phyloP scores from a whole-genome alignment of 352 stramenopile genomes.

The Globisporangium emineosum region DNA sequence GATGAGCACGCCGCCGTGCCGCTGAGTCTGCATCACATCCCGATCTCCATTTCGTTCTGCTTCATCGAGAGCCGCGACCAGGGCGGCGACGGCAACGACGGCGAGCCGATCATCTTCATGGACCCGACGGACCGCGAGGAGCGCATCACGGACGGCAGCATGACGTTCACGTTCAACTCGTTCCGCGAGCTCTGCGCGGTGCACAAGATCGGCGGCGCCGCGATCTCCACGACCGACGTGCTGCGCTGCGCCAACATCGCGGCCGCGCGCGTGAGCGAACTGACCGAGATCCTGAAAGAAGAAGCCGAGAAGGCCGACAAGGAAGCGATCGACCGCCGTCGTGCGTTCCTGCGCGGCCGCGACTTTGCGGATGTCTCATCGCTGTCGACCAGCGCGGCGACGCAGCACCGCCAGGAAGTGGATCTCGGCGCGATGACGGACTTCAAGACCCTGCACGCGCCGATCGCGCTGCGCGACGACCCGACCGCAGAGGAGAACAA shows the following conservation, averaged over 20 bases:
- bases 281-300: slow-evolving; percentile 77
- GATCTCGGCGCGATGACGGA: slow-evolving; percentile 84
- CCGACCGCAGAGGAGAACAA: slow-evolving; percentile 45
- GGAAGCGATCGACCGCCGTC: slow-evolving; percentile 55
- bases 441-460: slow-evolving; percentile 69
- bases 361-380: slow-evolving; percentile 69
- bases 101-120: slow-evolving; percentile 71
- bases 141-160: slow-evolving; percentile 78
- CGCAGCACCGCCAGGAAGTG: slow-evolving; percentile 42
- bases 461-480: slow-evolving; percentile 70
- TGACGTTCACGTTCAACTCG: slow-evolving; percentile 91
- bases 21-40: slow-evolving; percentile 94
- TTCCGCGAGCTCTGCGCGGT: slow-evolving; percentile 90
- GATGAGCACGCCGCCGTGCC: slow-evolving; percentile 90
- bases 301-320: slow-evolving; percentile 75
- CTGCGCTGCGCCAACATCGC: slow-evolving; percentile 77
- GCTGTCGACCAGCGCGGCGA: slow-evolving; percentile 21
- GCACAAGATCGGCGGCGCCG: slow-evolving; percentile 87
- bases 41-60: slow-evolving; percentile 94
- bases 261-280: slow-evolving; percentile 66
- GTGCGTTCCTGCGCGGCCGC: slow-evolving; percentile 65
- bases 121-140: slow-evolving; percentile 90
- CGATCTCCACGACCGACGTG: slow-evolving; percentile 61
- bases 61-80: slow-evolving; percentile 46
- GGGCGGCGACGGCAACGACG: slow-evolving; percentile 21